Evolutionary conservation across 2,329 filamentous ascomycete genomes (phyloP).

Genomic region (Talaromyces sp.): DNA sequence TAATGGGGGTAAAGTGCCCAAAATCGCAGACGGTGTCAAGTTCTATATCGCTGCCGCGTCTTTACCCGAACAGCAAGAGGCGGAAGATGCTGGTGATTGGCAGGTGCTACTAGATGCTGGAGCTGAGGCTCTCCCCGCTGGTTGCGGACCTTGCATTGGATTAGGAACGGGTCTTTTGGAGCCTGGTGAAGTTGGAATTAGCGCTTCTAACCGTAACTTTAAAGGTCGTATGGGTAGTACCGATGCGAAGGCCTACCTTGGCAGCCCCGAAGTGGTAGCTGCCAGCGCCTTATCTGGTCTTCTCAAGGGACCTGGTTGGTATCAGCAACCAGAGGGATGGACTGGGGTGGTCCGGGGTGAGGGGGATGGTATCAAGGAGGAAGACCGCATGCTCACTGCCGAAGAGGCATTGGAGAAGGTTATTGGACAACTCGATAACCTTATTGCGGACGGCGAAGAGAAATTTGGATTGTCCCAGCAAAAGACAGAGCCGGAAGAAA

Average conservation of each 20-base stretch:
- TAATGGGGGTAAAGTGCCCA: slow-evolving; percentile 61
- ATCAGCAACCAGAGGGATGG: slow-evolving; percentile 67
- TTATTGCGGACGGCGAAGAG: slow-evolving; percentile 56
- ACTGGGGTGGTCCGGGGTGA: slow-evolving; percentile 62
- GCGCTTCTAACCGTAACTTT: slow-evolving; percentile 82
- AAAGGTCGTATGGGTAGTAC: slow-evolving; percentile 84
- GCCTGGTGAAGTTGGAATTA: slow-evolving; percentile 81
- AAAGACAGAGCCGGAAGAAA: slow-evolving; percentile 3
- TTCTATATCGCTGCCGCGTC: slow-evolving; percentile 92
- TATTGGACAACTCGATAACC: slow-evolving; percentile 63
- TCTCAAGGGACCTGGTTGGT: slow-evolving; percentile 68
- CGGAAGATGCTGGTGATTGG: slow-evolving; percentile 83
- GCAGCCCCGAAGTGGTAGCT: slow-evolving; percentile 85
- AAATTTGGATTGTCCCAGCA: slow-evolving; percentile 32
- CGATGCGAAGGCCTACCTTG: slow-evolving; percentile 79
- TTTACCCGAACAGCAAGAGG: slow-evolving; percentile 66
- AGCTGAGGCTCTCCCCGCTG: slow-evolving; percentile 66
- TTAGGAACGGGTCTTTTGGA: slow-evolving; percentile 76
- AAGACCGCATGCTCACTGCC: slow-evolving; percentile 63
- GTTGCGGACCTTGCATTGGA: slow-evolving; percentile 84
- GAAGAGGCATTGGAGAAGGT: slow-evolving; percentile 70
- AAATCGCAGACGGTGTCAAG: slow-evolving; percentile 71
- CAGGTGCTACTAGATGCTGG: slow-evolving; percentile 76
- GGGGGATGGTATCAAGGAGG: slow-evolving; percentile 63
- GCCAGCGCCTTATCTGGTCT: slow-evolving; percentile 69